Conservation (phyloP, 2,329 filamentous ascomycete genomes). For the Colletotrichum sp. region DNA sequence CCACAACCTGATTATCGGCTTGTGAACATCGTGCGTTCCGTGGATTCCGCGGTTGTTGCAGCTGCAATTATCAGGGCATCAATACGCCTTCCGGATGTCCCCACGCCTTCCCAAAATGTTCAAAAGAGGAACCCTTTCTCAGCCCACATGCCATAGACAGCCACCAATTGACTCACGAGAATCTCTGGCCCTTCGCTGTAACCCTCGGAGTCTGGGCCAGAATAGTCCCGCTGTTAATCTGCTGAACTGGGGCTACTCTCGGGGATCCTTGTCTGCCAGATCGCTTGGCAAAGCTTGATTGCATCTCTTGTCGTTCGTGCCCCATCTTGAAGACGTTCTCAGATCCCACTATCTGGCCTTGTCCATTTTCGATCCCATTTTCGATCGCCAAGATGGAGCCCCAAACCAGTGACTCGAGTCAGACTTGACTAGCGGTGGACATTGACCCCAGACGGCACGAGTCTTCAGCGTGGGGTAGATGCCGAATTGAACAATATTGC, state of each 20-base stretch:
- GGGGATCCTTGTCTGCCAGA: not conserved
- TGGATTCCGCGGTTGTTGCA: not conserved
- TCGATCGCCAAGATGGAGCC: not conserved
- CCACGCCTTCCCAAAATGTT: too few species aligned
- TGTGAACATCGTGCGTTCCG: too few species aligned
- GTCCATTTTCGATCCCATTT: not conserved
- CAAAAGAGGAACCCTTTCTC: too few species aligned
- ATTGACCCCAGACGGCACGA: not conserved
- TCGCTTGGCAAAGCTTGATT: conserved; percentile 12
- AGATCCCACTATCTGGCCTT: not conserved
- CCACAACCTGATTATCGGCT: too few species aligned
- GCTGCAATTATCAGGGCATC: too few species aligned
- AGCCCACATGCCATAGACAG: too few species aligned
- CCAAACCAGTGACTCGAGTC: not conserved
- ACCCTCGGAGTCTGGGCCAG: not conserved
- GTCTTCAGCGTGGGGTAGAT: not conserved
- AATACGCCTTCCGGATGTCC: too few species aligned
- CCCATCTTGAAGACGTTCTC: not conserved
- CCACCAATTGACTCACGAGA: not conserved
- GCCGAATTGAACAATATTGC: not conserved
- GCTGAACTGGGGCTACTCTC: not conserved
- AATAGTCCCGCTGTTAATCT: not conserved
- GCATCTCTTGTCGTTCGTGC: not conserved
- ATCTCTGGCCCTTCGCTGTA: not conserved
- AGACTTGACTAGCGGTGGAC: not conserved